Conservation (phyloP, 495 filamentous ascomycete species). For the Copromyces sp. region DNA sequence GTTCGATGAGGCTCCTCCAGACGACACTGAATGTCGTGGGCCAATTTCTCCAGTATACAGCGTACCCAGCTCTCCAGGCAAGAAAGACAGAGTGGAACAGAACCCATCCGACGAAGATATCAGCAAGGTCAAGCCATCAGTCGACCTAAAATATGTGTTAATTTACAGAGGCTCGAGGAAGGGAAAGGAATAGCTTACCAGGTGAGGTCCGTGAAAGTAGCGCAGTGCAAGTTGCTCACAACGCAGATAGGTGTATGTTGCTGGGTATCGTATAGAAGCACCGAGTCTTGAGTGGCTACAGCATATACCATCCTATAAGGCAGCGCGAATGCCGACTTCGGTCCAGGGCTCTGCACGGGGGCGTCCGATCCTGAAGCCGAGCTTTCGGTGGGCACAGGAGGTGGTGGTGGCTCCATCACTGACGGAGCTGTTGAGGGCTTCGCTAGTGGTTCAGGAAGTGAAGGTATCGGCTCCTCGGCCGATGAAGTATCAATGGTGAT, state of each 20-base stretch:
- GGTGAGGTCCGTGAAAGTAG: conserved; percentile 91
- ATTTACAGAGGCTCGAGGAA: background rate
- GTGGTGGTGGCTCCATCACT: conserved; percentile 82
- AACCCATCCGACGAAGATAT: conserved; percentile 98
- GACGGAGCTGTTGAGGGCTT: conserved; percentile 42
- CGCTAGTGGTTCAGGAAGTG: conserved; percentile 73
- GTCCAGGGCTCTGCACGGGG: conserved; percentile 39
- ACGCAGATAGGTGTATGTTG: conserved; percentile 86
- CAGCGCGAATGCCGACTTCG: conserved; percentile 65
- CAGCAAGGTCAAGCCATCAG: conserved; percentile 79
- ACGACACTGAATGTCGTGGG: conserved; percentile 30
- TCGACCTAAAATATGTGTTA: conserved; percentile 59
- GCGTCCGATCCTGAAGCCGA: conserved; percentile 38
- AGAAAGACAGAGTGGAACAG: conserved; percentile 83
- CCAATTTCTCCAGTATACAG: conserved; percentile 61
- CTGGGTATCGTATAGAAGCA: conserved; percentile 96
- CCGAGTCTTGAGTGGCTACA: conserved; percentile 91
- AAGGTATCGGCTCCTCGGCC: conserved; percentile 68
- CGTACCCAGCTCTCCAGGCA: conserved; percentile 78
- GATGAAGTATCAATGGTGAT: conserved; percentile 93
- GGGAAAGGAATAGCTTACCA: conserved; percentile 51
- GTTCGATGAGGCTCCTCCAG: conserved; percentile 34
- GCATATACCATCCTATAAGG: conserved; percentile 95
- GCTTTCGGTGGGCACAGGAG: conserved; percentile 37
- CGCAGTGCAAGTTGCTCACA: conserved; percentile 93